A percentile compares a stretch with the other conserved stretches of the same genome.
Conservation (phyloP, 805 yeast genomes). For the Barnettozyma salicaria region DNA sequence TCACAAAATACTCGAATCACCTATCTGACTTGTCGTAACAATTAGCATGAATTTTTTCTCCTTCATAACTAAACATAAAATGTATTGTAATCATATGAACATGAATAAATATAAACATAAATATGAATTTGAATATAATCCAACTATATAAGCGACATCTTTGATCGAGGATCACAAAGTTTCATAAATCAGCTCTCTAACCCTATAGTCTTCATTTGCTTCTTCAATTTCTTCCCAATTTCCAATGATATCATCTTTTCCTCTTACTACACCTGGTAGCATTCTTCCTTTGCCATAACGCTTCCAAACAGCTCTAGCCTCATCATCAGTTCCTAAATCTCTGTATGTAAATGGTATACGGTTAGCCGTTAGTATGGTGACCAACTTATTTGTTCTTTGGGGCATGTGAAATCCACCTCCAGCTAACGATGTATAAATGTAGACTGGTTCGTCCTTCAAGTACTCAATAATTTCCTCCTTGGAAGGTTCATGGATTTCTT, state of each 20-base stretch:
- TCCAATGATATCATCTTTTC: slow-evolving; percentile 75
- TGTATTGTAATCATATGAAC: too few relatives aligned
- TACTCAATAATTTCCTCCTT: slow-evolving; percentile 26
- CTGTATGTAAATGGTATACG: slow-evolving; percentile 58
- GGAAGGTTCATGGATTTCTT: slow-evolving; percentile 24
- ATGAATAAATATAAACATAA: too few relatives aligned
- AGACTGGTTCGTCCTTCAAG: slow-evolving; percentile 50
- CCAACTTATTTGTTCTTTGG: slow-evolving; percentile 68
- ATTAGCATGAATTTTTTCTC: too few relatives aligned
- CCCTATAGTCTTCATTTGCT: slow-evolving; percentile 72
- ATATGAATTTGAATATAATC: too few relatives aligned
- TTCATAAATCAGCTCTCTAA: slow-evolving; percentile 60
- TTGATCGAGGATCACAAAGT: slow-evolving; percentile 34
- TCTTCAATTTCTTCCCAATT: slow-evolving; percentile 83
- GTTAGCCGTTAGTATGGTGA: slow-evolving; percentile 71
- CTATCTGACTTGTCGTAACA: too few relatives aligned
- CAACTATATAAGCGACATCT: too few relatives aligned
- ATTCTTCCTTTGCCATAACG: slow-evolving; percentile 64
- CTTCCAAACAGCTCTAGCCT: slow-evolving; percentile 80
- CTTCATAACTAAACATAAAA: too few relatives aligned
- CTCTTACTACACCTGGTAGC: slow-evolving; percentile 82
- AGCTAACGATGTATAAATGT: slow-evolving; percentile 77
- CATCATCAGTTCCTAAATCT: slow-evolving; percentile 83
- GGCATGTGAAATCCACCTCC: slow-evolving; percentile 79
- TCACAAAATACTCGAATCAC: too few relatives aligned